Conservation (phyloP, 2,329 filamentous ascomycete species). For the Myriosclerotinia curreyana region DNA sequence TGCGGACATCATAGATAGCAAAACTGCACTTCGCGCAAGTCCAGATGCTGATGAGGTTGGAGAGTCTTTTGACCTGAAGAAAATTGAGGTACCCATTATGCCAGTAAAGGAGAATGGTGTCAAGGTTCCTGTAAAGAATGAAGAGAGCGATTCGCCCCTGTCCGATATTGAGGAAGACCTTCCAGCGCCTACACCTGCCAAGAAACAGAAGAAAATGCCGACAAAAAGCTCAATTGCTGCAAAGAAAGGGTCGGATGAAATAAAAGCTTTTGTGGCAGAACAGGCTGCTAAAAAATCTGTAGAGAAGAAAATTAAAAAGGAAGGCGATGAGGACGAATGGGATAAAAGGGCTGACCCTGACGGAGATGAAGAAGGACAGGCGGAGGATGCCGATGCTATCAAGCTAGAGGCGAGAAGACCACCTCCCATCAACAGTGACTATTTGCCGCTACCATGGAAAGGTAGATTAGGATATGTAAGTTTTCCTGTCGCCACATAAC, state of each 20-base stretch:
- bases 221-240: constrained; percentile 38
- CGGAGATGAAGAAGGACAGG: constrained; percentile 33
- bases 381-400: constrained; percentile 35
- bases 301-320: constrained; percentile 33
- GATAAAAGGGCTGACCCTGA: constrained; percentile 35
- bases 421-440: constrained; percentile 78
- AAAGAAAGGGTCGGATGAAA: constrained; percentile 38
- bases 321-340: constrained; percentile 34
- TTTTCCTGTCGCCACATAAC: neutral
- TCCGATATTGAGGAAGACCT: constrained; percentile 25
- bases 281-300: constrained; percentile 36
- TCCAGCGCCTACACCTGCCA: constrained; percentile 23
- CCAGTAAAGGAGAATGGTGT: constrained; percentile 23
- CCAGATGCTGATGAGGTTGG: constrained; percentile 37
- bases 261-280: constrained; percentile 37
- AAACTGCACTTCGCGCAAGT: constrained; percentile 36
- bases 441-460: constrained; percentile 84
- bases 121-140: constrained; percentile 23
- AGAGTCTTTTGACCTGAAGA: constrained; percentile 32
- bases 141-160: constrained; percentile 30
- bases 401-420: constrained; percentile 43
- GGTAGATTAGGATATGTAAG: constrained; percentile 84
- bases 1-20: constrained; percentile 36
- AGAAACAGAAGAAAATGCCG: constrained; percentile 34
- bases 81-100: constrained; percentile 22